These are phyloP conservation scores for Helotiales sp. DNA, from an alignment of 2,329 filamentous ascomycete species.

Conservation along the genomic window DNA sequence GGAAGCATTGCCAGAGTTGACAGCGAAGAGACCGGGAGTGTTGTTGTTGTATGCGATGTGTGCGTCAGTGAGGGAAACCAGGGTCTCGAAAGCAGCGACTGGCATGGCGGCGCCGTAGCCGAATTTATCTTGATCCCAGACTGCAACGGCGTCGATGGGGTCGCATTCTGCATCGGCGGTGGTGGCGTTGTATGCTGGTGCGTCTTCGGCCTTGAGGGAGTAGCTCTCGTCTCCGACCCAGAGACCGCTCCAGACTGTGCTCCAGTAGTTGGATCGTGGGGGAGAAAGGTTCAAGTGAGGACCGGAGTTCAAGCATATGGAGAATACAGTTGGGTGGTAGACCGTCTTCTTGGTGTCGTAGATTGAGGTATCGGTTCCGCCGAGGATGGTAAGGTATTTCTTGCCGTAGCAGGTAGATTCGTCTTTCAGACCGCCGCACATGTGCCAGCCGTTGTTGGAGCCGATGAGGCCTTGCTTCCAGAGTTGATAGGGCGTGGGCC, in stretches of 20 bases:
- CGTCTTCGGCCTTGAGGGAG: constrained; percentile 7
- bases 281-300: constrained; percentile 9
- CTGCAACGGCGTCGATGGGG: constrained; percentile 8
- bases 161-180: constrained; percentile 7
- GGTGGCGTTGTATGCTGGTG: constrained; percentile 12
- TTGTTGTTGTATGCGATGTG: constrained; percentile 8
- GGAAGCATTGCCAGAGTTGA: constrained; percentile 10
- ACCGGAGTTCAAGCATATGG: constrained; percentile 12
- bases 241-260: constrained; percentile 5
- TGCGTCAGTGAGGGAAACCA: constrained; percentile 5
- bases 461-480: constrained; percentile 5
- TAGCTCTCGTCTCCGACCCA: constrained; percentile 4
- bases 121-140: constrained; percentile 17
- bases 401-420: constrained; percentile 3
- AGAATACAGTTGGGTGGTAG: constrained; percentile 8
- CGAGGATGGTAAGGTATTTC: constrained; percentile 11
- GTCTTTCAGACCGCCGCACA: constrained; percentile 9
- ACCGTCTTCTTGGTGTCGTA: constrained; percentile 7
- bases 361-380: constrained; percentile 8
- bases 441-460: constrained; percentile 12
- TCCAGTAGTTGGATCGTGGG: constrained; percentile 11
- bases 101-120: constrained; percentile 12
- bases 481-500: constrained; percentile 7
- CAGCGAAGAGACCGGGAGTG: constrained; percentile 7
- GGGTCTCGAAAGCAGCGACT: constrained; percentile 5